These are phyloP conservation scores for Neurospora cerealis DNA, from an alignment of 495 filamentous ascomycete species.

Conservation along the genomic window DNA sequence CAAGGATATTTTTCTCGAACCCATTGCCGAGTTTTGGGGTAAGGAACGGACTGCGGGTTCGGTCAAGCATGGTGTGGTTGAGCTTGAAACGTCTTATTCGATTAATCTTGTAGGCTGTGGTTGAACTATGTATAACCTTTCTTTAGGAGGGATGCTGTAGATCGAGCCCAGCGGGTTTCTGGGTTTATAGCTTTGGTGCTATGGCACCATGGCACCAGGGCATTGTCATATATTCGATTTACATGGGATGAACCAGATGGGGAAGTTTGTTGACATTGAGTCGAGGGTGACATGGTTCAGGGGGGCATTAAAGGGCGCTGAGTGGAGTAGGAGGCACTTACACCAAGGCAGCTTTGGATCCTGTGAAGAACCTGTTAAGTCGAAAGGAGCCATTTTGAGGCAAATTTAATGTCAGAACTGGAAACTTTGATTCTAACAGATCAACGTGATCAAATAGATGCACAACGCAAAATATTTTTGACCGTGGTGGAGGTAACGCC, in stretches of 20 bases:
- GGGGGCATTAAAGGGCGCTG: not conserved
- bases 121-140: not conserved
- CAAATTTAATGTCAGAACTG: too few relatives aligned
- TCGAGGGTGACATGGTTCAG: not conserved
- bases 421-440: not conserved
- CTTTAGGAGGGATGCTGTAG: too few relatives aligned
- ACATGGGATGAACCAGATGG: not conserved
- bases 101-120: not conserved
- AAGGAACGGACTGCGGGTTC: too few relatives aligned
- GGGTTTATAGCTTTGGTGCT: not conserved
- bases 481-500: not conserved
- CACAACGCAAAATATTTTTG: not conserved
- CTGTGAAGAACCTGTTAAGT: not conserved
- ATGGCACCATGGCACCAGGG: not conserved
- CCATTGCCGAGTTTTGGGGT: not conserved
- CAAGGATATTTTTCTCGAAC: too few relatives aligned
- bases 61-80: too few relatives aligned
- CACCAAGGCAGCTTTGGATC: not conserved
- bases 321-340: not conserved
- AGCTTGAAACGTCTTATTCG: too few relatives aligned
- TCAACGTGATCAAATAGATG: not conserved
- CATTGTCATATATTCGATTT: not conserved
- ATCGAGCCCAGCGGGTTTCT: not conserved
- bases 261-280: not conserved
- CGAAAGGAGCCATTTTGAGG: not conserved